A percentile compares a stretch with the other conserved stretches of the same genome.
Evolutionary conservation across 768 basidiomycete genomes (phyloP).

Genomic region (Mycena metata): DNA sequence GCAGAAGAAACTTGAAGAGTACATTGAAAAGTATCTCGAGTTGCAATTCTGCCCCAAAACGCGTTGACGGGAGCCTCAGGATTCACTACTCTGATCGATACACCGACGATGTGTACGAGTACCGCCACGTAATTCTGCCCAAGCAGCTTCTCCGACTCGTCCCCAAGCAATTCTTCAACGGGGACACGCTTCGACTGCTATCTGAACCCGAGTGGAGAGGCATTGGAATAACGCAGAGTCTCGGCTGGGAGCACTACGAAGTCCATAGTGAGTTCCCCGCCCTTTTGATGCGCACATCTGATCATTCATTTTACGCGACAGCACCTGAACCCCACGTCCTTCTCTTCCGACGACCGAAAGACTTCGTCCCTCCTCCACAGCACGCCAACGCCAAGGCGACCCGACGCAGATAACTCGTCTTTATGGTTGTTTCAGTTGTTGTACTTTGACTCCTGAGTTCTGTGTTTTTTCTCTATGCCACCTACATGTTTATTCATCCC

Average conservation of each 20-base stretch:
- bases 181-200: conserved; percentile 83
- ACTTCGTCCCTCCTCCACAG: conserved; percentile 70
- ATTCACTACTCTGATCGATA: conserved; percentile 95
- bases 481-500: conserved; percentile 27
- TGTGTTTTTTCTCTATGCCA: conserved; percentile 22
- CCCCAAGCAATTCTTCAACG: conserved; percentile 87
- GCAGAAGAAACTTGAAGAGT: conserved; percentile 75
- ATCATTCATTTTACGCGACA: conserved; percentile 47
- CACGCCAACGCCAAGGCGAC: conserved; percentile 46
- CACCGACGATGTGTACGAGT: conserved; percentile 93
- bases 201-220: conserved; percentile 94
- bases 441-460: neutral
- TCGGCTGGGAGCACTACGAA: conserved; percentile 98
- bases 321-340: conserved; percentile 95
- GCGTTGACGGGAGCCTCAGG: conserved; percentile 55
- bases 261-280: conserved; percentile 78
- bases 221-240: conserved; percentile 95
- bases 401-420: conserved; percentile 32
- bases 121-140: conserved; percentile 96
- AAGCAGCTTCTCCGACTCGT: conserved; percentile 95
- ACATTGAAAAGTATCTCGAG: conserved; percentile 75
- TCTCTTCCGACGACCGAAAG: conserved; percentile 87
- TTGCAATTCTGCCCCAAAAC: conserved; percentile 28
- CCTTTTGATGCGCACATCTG: conserved; percentile 9
- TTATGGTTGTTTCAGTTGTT: neutral